These are phyloP conservation scores for Pythium folliculosum DNA, from an alignment of 352 stramenopile species.

Conservation along the genomic window DNA sequence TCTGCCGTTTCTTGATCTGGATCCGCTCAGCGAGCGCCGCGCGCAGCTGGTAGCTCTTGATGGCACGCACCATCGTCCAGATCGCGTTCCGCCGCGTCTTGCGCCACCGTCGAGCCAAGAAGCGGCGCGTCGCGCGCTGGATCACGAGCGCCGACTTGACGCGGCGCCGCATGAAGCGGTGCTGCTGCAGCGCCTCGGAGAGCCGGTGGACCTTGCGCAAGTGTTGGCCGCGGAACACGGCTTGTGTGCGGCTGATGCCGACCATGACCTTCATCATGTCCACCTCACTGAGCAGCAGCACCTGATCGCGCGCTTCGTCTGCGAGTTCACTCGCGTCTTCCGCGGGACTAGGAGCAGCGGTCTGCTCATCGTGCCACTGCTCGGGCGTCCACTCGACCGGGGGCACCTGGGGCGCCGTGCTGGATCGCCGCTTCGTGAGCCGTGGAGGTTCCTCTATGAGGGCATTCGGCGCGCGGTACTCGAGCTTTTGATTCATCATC, in stretches of 20 bases:
- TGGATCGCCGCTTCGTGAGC: neutral
- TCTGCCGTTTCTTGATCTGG: slow-evolving; percentile 10
- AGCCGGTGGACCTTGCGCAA: slow-evolving; percentile 28
- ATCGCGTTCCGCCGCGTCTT: slow-evolving; percentile 23
- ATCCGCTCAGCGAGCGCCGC: slow-evolving; percentile 10
- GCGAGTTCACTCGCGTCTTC: neutral
- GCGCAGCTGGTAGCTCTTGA: slow-evolving; percentile 23
- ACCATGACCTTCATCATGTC: slow-evolving; percentile 34
- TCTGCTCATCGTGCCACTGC: neutral
- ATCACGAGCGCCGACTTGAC: slow-evolving; percentile 25
- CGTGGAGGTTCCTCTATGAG: neutral
- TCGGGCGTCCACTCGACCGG: slow-evolving; percentile 2
- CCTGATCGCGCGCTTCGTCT: neutral
- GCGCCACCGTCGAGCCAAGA: slow-evolving; percentile 14
- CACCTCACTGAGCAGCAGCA: neutral
- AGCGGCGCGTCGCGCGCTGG: slow-evolving; percentile 21
- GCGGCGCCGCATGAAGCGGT: slow-evolving; percentile 4
- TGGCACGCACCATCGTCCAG: slow-evolving; percentile 14
- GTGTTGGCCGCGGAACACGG: slow-evolving; percentile 31
- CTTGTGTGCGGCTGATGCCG: slow-evolving; percentile 30
- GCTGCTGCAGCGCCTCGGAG: slow-evolving; percentile 24
- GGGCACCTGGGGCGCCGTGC: neutral
- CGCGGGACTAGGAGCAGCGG: neutral
- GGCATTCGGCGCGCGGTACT: slow-evolving; percentile 17
- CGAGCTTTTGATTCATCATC: slow-evolving; percentile 52